Conservation (phyloP, 202 grass and related monocot genomes). For the Setaria viridis region DNA sequence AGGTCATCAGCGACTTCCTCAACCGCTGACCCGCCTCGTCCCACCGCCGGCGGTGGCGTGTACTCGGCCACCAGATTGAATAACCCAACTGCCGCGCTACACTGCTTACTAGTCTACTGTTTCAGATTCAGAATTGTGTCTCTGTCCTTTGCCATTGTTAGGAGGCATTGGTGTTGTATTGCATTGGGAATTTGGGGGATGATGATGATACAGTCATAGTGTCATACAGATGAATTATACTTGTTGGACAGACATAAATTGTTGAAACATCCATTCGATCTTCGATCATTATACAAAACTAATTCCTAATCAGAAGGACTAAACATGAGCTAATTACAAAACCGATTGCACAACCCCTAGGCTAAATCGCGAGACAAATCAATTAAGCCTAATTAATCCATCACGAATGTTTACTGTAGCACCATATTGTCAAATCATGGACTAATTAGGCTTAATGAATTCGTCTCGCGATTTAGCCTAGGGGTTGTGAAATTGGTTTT, state of each 20-base stretch:
- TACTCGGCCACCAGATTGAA: conserved; percentile 15
- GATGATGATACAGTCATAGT: conserved; percentile 19
- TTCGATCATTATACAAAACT: neutral
- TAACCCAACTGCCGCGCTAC: conserved; percentile 42
- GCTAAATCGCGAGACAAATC: no score
- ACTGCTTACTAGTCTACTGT: neutral
- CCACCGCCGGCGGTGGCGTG: neutral
- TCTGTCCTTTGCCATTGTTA: conserved; percentile 34
- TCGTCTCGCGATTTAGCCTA: no score
- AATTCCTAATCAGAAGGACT: no score
- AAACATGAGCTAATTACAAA: no score
- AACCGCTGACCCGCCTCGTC: conserved; percentile 45
- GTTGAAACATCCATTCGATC: neutral
- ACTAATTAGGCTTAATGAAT: no score
- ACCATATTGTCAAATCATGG: no score
- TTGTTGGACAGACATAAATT: conserved; percentile 14
- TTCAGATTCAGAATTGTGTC: conserved; percentile 30
- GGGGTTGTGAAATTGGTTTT: no score
- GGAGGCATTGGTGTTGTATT: conserved; percentile 20
- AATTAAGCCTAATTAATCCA: no score
- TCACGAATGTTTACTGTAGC: no score
- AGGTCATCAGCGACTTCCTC: conserved; percentile 66
- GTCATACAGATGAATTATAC: conserved; percentile 46
- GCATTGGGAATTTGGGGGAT: conserved; percentile 1
- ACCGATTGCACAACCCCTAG: no score